These are phyloP conservation scores for Pythium plurisporium DNA, from an alignment of 352 stramenopile species.

Conservation along the genomic window DNA sequence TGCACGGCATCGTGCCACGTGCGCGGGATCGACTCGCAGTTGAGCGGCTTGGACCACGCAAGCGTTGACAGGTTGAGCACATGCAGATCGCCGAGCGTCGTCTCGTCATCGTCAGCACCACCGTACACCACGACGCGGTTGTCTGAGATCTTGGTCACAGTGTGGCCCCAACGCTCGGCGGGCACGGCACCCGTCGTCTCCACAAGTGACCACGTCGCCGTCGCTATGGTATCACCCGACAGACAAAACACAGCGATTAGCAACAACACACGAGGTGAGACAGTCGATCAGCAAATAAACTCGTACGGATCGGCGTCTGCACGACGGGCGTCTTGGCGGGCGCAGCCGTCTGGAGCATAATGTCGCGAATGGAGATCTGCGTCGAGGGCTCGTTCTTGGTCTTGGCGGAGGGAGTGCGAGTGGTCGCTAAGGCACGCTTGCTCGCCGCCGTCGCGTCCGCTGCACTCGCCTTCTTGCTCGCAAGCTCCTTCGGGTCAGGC, in stretches of 20 bases:
- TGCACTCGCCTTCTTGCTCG: conserved; percentile 36
- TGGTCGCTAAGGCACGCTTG: conserved; percentile 23
- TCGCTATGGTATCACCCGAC: conserved; percentile 7
- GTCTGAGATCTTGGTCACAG: conserved; percentile 84
- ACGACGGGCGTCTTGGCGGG: conserved; percentile 3
- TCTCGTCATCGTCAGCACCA: conserved; percentile 84
- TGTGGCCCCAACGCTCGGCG: conserved; percentile 86
- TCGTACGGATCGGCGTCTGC: conserved; percentile 4
- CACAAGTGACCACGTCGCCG: conserved; percentile 37
- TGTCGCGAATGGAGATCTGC: conserved; percentile 26
- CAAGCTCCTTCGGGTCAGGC: conserved; percentile 31
- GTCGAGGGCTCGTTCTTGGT: conserved; percentile 8
- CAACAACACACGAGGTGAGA: neutral
- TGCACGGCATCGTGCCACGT: conserved; percentile 92
- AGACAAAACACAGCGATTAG: neutral
- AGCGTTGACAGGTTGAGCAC: conserved; percentile 79
- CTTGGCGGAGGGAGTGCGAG: conserved; percentile 23
- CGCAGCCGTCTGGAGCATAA: conserved; percentile 21
- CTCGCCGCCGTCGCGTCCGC: conserved; percentile 25
- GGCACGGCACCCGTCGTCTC: conserved; percentile 30
- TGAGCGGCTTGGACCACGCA: conserved; percentile 78
- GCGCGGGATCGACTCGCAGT: conserved; percentile 85
- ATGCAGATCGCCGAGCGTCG: conserved; percentile 79
- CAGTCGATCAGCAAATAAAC: neutral
- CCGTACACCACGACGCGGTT: conserved; percentile 89